Base-by-base conservation (phyloP, 2,329 filamentous ascomycete species). In the Bipolaris bicolor region DNA sequence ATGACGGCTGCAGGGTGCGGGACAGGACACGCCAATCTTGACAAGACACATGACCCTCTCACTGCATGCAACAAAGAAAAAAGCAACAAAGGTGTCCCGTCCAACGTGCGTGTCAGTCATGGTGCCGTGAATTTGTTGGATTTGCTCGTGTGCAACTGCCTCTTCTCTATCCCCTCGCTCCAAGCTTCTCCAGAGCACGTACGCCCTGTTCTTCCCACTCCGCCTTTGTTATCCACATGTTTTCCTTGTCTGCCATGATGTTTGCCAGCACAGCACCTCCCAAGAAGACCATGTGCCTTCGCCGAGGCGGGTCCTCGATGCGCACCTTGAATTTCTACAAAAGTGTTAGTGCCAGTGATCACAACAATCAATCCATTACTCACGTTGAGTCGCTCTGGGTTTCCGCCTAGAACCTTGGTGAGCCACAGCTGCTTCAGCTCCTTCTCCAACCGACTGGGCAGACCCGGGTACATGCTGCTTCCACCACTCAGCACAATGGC, bases 231-330 rank as follows among this genome's bases (percentile, higher is more conserved):
- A 99, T 93, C 95, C 95, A 99, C 95, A 98, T 98, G 77, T 89
- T 90, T 78, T 97, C 92, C 82, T 97, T 98, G 80, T 98, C 93
- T 44, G 95, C 93, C 90, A 99, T 98, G 78, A 99, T 96, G 77
- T 98, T 98, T 69, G 95, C 95, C 71, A 99, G 82, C 62, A 99
- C 95, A 24, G 95, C 95, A 69, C 95, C 95, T 57, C 95, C 95
- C 54, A 99, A 81, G 84, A 99, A 98, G n/a, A 99, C 95, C 93
- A 99, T 98, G 83, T 99, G 95, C 79, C 94, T 86, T 81, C 95
- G 87, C 80, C 95, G 86, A 33, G 95, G 95, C 49, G 95, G 95
- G 77, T 99, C 95, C 78, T 99, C 95, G 83, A 99, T 98, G 78
- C 95, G 88, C 66, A 99, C 94, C 86, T 98, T 99, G 86, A 99